Conservation (phyloP, 306 rosid genomes). For the Vicia faba region DNA sequence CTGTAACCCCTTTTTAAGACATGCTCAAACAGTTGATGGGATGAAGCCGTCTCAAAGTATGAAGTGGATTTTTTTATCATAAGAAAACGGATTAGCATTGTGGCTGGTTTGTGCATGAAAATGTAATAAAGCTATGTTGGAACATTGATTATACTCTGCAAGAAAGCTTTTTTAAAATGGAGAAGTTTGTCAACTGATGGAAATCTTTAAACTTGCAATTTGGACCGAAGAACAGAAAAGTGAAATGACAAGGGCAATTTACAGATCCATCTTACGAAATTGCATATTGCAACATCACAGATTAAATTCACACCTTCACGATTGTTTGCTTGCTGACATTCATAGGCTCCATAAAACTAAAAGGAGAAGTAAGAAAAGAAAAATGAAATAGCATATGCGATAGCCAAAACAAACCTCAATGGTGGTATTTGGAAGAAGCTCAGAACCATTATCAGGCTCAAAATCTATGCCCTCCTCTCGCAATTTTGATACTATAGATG, state of each 20-base stretch:
- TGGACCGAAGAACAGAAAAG: constrained; percentile 8
- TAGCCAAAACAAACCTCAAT: constrained; percentile 63
- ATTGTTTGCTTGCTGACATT: constrained; percentile 8
- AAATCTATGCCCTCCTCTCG: constrained; percentile 75
- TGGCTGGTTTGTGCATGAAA: neutral
- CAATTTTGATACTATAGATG: constrained; percentile 62
- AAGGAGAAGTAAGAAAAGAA: constrained; percentile 35
- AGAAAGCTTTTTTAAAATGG: constrained; percentile 20
- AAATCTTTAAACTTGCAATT: constrained; percentile 18
- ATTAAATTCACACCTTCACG: neutral
- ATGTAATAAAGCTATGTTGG: neutral
- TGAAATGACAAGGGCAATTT: constrained; percentile 14
- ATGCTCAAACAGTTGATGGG: constrained; percentile 12
- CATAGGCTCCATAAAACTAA: constrained; percentile 23
- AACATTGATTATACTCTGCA: constrained; percentile 19
- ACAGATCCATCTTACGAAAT: constrained; percentile 9
- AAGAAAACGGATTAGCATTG: neutral
- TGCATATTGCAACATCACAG: constrained; percentile 22
- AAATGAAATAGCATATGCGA: constrained; percentile 20
- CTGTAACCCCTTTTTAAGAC: constrained; percentile 9
- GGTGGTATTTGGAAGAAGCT: constrained; percentile 72
- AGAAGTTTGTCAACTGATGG: constrained; percentile 6
- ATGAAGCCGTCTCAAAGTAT: constrained; percentile 16
- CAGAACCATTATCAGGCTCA: constrained; percentile 92
- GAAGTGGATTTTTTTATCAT: constrained; percentile 3